Conservation (phyloP, 345 rosid species). For the Firmiana major region DNA sequence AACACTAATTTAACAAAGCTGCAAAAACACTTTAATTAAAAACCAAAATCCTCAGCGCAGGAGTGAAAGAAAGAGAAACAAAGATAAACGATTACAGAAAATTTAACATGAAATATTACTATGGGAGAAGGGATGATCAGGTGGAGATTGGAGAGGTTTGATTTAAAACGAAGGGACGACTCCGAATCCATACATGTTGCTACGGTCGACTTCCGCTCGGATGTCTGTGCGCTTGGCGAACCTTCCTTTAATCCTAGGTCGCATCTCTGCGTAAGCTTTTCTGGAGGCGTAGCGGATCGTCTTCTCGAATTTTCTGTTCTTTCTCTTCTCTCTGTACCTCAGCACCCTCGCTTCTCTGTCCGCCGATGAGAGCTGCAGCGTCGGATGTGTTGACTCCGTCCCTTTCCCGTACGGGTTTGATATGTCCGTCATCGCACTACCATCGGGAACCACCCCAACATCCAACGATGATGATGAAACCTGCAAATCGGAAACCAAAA, state of each 20-base stretch:
- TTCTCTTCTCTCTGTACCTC: slow-evolving; percentile 98
- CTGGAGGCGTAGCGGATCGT: slow-evolving; percentile 89
- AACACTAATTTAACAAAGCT: background rate
- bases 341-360: slow-evolving; percentile 92
- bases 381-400: slow-evolving; percentile 40
- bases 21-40: background rate
- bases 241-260: slow-evolving; percentile 91
- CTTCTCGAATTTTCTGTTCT: slow-evolving; percentile 95
- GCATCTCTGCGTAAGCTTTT: slow-evolving; percentile 87
- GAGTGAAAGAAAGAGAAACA: background rate
- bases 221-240: slow-evolving; percentile 71
- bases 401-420: slow-evolving; percentile 52
- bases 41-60: background rate
- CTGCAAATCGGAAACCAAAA: slow-evolving; percentile 28
- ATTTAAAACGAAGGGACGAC: slow-evolving; percentile 72
- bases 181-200: slow-evolving; percentile 51
- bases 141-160: background rate
- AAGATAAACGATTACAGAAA: background rate
- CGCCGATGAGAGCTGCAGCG: slow-evolving; percentile 58
- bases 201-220: slow-evolving; percentile 34
- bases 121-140: background rate
- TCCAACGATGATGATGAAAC: slow-evolving; percentile 86
- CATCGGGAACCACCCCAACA: slow-evolving; percentile 93
- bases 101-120: background rate
- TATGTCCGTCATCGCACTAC: slow-evolving; percentile 53